Evolutionary conservation across 2,329 filamentous ascomycete species (phyloP).

Genomic region (Aureobasidium sp.): DNA sequence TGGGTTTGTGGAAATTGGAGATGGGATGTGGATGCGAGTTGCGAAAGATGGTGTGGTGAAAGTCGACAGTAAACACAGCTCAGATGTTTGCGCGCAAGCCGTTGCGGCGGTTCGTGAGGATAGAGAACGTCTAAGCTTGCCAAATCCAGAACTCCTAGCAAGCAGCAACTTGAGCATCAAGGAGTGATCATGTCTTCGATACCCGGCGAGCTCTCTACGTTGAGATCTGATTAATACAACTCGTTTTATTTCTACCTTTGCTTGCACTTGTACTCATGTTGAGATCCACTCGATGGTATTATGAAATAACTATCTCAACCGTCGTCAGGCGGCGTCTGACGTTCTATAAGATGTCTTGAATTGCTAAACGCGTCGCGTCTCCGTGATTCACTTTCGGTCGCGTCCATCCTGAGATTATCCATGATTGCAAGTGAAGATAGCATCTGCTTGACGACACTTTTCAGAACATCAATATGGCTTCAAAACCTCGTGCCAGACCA

Average conservation of each 20-base stretch:
- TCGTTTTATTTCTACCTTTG: too few species aligned
- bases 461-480: conserved; percentile 22
- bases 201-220: background rate
- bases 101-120: background rate
- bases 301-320: background rate
- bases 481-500: conserved; percentile 55
- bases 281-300: background rate
- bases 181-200: background rate
- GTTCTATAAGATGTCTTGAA: background rate
- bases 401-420: background rate
- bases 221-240: too few species aligned
- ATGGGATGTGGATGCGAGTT: background rate
- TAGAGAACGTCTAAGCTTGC: background rate
- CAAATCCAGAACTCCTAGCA: background rate
- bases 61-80: conserved; percentile 8
- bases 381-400: background rate
- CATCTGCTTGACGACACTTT: background rate
- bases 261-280: too few species aligned
- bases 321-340: background rate
- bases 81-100: conserved; percentile 7
- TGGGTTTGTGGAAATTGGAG: background rate
- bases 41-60: background rate
- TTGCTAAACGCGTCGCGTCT: background rate
- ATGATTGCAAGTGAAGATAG: background rate
- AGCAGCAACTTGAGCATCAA: background rate